Evolutionary conservation across 768 basidiomycete genomes (phyloP), one percentile per base, ranked within the genome.

Genomic region (Cyclocybe aegerita): DNA sequence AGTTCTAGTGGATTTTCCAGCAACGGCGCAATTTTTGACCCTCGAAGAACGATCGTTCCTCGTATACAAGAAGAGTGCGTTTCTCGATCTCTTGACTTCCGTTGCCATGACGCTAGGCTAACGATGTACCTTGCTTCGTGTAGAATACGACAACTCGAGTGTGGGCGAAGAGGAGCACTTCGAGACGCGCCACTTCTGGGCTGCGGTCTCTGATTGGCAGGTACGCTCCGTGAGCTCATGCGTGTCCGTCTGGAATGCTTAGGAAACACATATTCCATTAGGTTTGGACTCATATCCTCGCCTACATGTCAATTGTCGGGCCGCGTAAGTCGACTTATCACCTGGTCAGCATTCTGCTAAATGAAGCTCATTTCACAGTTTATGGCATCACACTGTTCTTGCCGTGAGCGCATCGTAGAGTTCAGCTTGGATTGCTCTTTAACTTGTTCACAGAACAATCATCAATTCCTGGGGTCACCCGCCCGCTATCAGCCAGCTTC

Each of bases 381-480:
- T 86, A 83, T 57, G 86, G 85, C 2, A 85, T 86, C 41, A 85
- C 86, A 0, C 67, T 86, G 17, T 88, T 88, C 72, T 66, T 87
- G 30, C 85, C 85, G 81, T 86, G 61, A 59, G 85, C 75, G n/a
- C 8, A 33, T 35, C 9, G 12, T 35, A 33, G 35, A 41, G 14
- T 14, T 44, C 12, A n/a, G 8, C 39, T 42, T 16, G 4, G 17
- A 23, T 37, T 30, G 32, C 23, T 16, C 9, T 12, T 30, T 29
- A n/a, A 9, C 45, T 16, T 48, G 11, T 1, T 46, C 15, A 47
- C 40, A 86, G 84, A 39, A 80, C 82, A 3, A 86, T 86, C 37
- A 85, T 87, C 64, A 71, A 73, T n/a, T 39, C 52, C 17, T 87
- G 88, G 48, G 86, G 86, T 1, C 78, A 80, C 60, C 63, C 74